phyloP scores from a whole-genome alignment of 805 yeast species.

The Kuraishia ogatae region DNA sequence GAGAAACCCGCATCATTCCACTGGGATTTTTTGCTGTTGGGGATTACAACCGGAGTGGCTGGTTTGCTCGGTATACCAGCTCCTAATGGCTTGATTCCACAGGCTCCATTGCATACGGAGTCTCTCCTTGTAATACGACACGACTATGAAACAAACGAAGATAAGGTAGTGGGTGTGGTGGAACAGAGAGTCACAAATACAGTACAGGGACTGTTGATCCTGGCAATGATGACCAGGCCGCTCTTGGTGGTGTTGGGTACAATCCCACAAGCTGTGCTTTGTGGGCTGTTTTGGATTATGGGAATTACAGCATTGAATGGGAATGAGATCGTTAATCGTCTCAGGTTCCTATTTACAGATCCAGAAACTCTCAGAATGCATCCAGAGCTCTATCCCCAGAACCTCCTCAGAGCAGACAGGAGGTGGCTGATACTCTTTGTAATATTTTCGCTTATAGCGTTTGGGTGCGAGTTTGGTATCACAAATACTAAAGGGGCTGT shows the following conservation, averaged over 20 bases:
- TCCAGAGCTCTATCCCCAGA: conserved; percentile 8
- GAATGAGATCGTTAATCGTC: conserved; percentile 54
- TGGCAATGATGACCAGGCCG: conserved; percentile 89
- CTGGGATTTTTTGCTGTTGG: conserved; percentile 82
- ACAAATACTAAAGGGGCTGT: conserved; percentile 86
- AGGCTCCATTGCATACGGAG: conserved; percentile 88
- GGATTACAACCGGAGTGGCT: conserved; percentile 78
- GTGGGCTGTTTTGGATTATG: conserved; percentile 92
- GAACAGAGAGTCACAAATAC: conserved; percentile 87
- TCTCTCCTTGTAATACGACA: conserved; percentile 54
- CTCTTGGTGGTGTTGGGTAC: conserved; percentile 68
- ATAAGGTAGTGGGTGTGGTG: conserved; percentile 47
- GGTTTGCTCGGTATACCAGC: conserved; percentile 91
- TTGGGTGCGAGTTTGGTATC: conserved; percentile 75
- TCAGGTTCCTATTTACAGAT: conserved; percentile 59
- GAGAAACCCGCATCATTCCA: conserved; percentile 86
- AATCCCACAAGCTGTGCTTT: conserved; percentile 88
- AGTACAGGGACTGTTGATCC: conserved; percentile 72
- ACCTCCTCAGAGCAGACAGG: conserved; percentile 22
- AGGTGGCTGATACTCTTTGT: conserved; percentile 52
- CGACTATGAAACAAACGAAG: conserved; percentile 20
- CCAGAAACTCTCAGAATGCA: conserved; percentile 16
- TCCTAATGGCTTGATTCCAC: conserved; percentile 95
- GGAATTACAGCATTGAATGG: conserved; percentile 71
- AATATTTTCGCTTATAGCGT: conserved; percentile 52